Evolutionary conservation across 139 green algal genomes (phyloP), one percentile per base, ranked within the genome.

Genomic region (Picochlorum sp.): DNA sequence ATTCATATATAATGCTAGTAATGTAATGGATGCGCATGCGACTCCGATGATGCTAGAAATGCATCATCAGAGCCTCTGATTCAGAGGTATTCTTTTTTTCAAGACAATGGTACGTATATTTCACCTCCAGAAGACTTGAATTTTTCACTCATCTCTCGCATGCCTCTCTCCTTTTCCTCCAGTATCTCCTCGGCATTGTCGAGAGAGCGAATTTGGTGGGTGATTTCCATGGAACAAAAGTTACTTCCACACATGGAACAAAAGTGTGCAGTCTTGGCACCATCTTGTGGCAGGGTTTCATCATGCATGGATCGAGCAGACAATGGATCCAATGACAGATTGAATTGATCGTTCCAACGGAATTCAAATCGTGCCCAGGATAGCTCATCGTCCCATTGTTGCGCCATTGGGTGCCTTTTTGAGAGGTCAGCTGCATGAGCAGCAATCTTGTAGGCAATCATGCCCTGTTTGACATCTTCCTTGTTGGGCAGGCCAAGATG

Each of bases 401-500:
- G 77, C 0, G 92, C 92, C 4, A 56, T 37, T 5, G 92, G 90
- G 73, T 97, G 91, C 21, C 84, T 80, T 81, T 98, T 98, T 52
- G 92, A 91, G 65, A 98, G 82, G 73, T 98, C 92, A 9, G 92
- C 83, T 20, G 92, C 88, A 69, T 98, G 92, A 9, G 92, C 92
- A 26, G 92, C 92, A 66, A 98, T 96, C 83, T 97, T 97, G 84
- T 98, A 98, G 0, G 92, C 83, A 60, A 98, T 98, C 44, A 98
- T 84, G 37, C 92, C 89, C 71, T 72, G 64, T 75, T 95, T 95
- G 21, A 95, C 87, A 60, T 95, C 88, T 30, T 95, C 87, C 6
- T 86, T 71, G 73, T 95, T 74, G 16, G 92, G 92, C 75, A 98
- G 83, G 11, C 92, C 92, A 73, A 98, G 78, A 75, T 98, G 92